These are phyloP conservation scores for Candida anutae DNA, from an alignment of 1,139 yeast genomes.

Conservation along the genomic window DNA sequence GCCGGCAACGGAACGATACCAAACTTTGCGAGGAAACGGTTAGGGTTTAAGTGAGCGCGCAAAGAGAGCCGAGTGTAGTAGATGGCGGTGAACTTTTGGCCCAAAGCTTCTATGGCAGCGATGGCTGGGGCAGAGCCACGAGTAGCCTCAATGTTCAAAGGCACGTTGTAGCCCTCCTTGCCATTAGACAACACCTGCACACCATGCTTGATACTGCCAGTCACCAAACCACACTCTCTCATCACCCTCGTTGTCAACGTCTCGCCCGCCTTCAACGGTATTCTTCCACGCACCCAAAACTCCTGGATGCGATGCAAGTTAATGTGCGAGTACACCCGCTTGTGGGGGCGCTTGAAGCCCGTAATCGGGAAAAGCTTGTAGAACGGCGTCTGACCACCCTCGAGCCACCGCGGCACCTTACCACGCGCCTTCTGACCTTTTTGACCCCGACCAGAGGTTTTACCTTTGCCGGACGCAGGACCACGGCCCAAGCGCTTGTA, in stretches of 20 bases:
- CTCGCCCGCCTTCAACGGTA: constrained; percentile 57
- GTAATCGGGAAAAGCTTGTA: constrained; percentile 83
- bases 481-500: constrained; percentile 90
- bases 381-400: constrained; percentile 98
- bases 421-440: constrained; percentile 98
- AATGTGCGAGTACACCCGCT: constrained; percentile 41
- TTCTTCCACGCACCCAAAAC: constrained; percentile 60
- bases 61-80: constrained; percentile 64
- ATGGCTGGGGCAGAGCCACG: constrained; percentile 75
- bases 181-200: constrained; percentile 76
- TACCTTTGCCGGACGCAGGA: constrained; percentile 88
- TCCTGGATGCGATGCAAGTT: constrained; percentile 53
- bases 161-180: constrained; percentile 44
- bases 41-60: constrained; percentile 71
- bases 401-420: constrained; percentile 86
- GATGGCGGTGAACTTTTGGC: constrained; percentile 66
- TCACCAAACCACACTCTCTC: constrained; percentile 65
- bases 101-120: constrained; percentile 58
- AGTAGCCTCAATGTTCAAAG: constrained; percentile 72
- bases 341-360: constrained; percentile 67
- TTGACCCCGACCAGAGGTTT: constrained; percentile 95
- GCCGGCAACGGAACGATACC: constrained; percentile 83
- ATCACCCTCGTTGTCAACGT: constrained; percentile 54
- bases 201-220: constrained; percentile 71
- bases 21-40: constrained; percentile 53